Percentiles rank a stretch among this genome's conserved stretches.
phyloP scores from a whole-genome alignment of 1,284 basidiomycete genomes.

The Blastosporella zonata region DNA sequence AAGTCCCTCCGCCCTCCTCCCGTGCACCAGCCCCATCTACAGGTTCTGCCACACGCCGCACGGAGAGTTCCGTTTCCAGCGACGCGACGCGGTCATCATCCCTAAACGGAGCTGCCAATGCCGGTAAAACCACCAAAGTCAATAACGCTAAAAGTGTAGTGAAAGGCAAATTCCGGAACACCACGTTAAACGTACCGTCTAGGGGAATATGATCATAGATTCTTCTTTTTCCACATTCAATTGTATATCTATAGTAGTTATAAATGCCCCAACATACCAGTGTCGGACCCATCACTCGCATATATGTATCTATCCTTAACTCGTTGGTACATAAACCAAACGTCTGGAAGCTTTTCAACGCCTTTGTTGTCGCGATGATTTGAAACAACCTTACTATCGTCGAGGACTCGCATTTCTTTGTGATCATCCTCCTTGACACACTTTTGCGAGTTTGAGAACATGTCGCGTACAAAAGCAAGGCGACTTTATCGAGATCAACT shows the following conservation, averaged over 20 bases:
- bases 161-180: constrained; percentile 3
- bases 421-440: too few species aligned
- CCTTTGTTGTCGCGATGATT: background rate
- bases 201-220: constrained; percentile 8
- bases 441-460: too few species aligned
- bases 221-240: background rate
- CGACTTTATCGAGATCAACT: too few species aligned
- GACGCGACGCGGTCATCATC: constrained; percentile 8
- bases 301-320: constrained; percentile 8
- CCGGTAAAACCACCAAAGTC: constrained; percentile 1
- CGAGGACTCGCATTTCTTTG: too few species aligned
- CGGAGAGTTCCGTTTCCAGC: background rate
- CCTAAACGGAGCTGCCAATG: background rate
- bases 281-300: constrained; percentile 1
- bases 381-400: too few species aligned
- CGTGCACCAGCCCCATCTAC: background rate
- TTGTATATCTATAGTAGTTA: constrained; percentile 8
- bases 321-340: background rate
- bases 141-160: background rate
- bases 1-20: constrained; percentile 5
- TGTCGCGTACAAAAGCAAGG: too few species aligned
- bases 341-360: background rate
- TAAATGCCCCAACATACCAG: constrained; percentile 5
- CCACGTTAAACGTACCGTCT: constrained; percentile 1
- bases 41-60: constrained; percentile 1